These are phyloP conservation scores for Cetraspora pellucida DNA, from an alignment of 192 early-diverging fungal genomes.

Conservation along the genomic window DNA sequence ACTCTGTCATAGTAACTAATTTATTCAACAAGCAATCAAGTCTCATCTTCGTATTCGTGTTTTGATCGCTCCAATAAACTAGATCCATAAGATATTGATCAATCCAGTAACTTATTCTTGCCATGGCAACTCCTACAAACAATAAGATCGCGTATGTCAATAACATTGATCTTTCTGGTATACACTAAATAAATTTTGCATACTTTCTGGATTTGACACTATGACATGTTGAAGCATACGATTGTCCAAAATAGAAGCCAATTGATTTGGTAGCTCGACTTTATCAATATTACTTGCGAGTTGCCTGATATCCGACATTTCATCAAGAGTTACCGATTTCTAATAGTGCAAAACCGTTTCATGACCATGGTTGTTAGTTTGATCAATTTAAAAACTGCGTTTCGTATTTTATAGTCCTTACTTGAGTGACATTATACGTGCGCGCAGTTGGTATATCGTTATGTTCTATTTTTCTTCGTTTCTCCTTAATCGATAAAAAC, in stretches of 20 bases:
- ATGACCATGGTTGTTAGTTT: background rate
- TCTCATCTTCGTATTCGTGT: conserved; percentile 24
- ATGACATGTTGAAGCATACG: conserved; percentile 55
- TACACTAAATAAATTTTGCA: conserved; percentile 23
- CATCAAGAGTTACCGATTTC: conserved; percentile 42
- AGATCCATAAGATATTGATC: conserved; percentile 53
- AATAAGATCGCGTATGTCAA: background rate
- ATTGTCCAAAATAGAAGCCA: conserved; percentile 49
- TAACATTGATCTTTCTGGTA: background rate
- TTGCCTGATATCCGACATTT: conserved; percentile 45
- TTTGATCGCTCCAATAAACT: conserved; percentile 49
- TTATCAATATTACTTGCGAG: conserved; percentile 50
- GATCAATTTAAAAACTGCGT: background rate
- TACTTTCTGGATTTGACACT: conserved; percentile 42
- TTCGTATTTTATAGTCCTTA: background rate
- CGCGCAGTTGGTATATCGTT: conserved; percentile 40
- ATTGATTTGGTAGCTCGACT: conserved; percentile 52
- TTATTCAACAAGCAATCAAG: conserved; percentile 44
- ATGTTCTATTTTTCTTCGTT: conserved; percentile 47
- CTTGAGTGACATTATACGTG: conserved; percentile 39
- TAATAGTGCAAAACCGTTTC: conserved; percentile 1
- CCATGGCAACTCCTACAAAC: conserved; percentile 38
- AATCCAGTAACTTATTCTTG: conserved; percentile 49
- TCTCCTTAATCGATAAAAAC: conserved; percentile 26
- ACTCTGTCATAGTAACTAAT: conserved; percentile 42